phyloP scores from a whole-genome alignment of 176 grass and related monocot genomes.

The Luzula sylvatica region DNA sequence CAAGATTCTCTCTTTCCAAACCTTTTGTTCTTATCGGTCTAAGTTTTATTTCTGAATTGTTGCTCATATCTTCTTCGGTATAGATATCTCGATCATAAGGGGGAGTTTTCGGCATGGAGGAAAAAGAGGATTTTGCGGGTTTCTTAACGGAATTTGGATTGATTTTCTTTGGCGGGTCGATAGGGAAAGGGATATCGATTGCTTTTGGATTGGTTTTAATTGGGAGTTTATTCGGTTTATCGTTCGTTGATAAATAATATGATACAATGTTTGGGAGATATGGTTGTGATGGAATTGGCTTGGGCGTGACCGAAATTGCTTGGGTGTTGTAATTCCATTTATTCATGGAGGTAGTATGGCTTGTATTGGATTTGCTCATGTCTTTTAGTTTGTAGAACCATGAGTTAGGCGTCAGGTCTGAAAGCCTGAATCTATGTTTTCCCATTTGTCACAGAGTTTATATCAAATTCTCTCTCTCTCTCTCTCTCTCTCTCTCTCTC shows the following conservation, averaged over 20 bases:
- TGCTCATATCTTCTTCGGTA: constrained; percentile 20
- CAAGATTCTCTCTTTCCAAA: background rate
- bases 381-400: constrained; percentile 83
- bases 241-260: constrained; percentile 43
- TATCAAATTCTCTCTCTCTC: background rate
- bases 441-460: constrained; percentile 16
- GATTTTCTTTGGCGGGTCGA: constrained; percentile 24
- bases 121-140: background rate
- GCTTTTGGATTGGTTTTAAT: constrained; percentile 24
- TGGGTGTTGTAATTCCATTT: constrained; percentile 3
- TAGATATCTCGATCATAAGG: constrained; percentile 16
- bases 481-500: background rate
- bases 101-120: background rate
- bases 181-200: constrained; percentile 36
- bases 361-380: constrained; percentile 3
- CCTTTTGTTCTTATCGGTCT: constrained; percentile 52
- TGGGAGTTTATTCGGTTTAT: constrained; percentile 9
- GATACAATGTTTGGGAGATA: constrained; percentile 60
- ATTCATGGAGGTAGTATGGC: background rate
- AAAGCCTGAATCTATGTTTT: constrained; percentile 13
- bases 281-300: background rate
- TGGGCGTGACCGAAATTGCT: background rate
- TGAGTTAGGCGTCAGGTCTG: constrained; percentile 37
- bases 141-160: constrained; percentile 1
- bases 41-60: constrained; percentile 41